Evolutionary conservation across 2,329 filamentous ascomycete species (phyloP), one percentile per base, ranked within the genome.

Genomic region (Ceratocystis diversiconidia): DNA sequence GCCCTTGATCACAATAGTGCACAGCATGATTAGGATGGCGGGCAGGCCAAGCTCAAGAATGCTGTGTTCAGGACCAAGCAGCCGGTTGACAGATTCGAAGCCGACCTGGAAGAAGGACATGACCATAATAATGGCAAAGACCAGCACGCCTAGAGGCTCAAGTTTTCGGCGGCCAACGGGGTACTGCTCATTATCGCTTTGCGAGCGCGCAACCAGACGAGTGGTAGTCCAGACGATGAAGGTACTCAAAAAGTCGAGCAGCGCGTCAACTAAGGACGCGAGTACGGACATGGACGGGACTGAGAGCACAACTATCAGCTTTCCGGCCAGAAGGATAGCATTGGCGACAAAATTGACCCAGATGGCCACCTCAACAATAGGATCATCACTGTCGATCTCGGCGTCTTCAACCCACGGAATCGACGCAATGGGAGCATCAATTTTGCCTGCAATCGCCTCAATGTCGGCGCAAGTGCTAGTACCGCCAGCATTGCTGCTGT

Each of bases 91-190:
- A 71, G 87, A 89, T 75, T 90, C 79, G 12, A 92, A 78, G 46
- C 81, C 84, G 50, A 94, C 89, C 74, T 94, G 89, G 69, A 85
- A 83, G 75, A 94, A 92, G 0, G 87, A 89, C 0, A 87, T 91
- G 69, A 92, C 87, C 88, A 94, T 94, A 72, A 92, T 89, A 67
- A 92, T 82, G 17, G 86, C 88, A 75, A 92, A 94, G 65, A 92
- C 85, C 4, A 94, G 78, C 1, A 94, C 86, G 32, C 89, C 89
- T 5, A 94, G 81, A 1, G 89, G 89, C 71, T 92, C 89, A 59
- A 94, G 79, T 61, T 86, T 82, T 64, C 87, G 83, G 19, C 89
- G 81, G 7, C 89, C 89, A n/a, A 91, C 84, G 0, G 89, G 89
- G 70, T 92, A 92, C 25, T 81, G 80, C 73, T 92, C 87, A 70